Conservation (phyloP, 2,329 filamentous ascomycete genomes). For the Diaporthe sp. region DNA sequence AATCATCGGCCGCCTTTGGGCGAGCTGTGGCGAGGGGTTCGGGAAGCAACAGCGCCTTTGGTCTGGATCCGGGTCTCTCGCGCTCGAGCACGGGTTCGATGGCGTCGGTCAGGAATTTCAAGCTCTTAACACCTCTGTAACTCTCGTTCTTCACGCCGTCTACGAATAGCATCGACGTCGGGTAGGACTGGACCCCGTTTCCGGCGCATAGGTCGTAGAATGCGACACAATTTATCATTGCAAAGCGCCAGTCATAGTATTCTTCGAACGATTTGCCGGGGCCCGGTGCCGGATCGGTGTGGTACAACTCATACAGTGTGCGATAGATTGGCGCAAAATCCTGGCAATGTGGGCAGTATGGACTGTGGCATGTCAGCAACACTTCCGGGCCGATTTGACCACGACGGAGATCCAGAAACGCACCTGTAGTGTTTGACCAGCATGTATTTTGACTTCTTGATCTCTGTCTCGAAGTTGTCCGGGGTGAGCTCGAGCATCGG, state of each 20-base stretch:
- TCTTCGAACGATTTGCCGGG: constrained; percentile 75
- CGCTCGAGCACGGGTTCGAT: constrained; percentile 84
- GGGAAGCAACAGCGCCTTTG: constrained; percentile 77
- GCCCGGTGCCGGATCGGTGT: constrained; percentile 82
- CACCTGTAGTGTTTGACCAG: constrained; percentile 79
- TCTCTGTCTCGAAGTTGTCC: constrained; percentile 69
- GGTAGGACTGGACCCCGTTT: constrained; percentile 78
- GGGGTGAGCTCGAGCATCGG: constrained; percentile 73
- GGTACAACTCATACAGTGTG: constrained; percentile 94
- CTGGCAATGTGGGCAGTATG: constrained; percentile 80
- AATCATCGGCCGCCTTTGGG: constrained; percentile 36
- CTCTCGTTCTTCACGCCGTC: constrained; percentile 78
- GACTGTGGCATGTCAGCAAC: constrained; percentile 58
- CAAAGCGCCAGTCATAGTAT: constrained; percentile 93
- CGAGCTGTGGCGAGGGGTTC: constrained; percentile 72
- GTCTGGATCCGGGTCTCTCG: constrained; percentile 85
- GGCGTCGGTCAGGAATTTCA: constrained; percentile 75
- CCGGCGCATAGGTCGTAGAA: constrained; percentile 83
- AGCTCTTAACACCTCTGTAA: constrained; percentile 76
- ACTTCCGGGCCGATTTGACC: constrained; percentile 23
- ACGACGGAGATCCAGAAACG: constrained; percentile 32
- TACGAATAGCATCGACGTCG: constrained; percentile 84
- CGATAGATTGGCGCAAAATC: constrained; percentile 88
- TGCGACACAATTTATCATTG: constrained; percentile 85
- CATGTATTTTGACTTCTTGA: constrained; percentile 67